Base-by-base conservation (phyloP, 176 grass and related monocot species). In the Bonia amplexicaulis region DNA sequence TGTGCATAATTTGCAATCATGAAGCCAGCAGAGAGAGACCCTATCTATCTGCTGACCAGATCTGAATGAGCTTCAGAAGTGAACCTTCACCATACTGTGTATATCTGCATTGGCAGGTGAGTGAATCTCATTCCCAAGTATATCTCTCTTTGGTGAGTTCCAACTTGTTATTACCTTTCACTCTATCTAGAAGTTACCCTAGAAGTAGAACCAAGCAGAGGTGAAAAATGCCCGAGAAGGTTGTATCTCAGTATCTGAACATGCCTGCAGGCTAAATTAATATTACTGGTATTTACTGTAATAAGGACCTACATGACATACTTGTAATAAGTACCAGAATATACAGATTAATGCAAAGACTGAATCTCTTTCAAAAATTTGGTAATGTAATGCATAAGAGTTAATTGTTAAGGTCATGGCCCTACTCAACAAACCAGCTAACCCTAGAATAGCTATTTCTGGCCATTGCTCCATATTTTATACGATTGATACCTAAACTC, bases 1-100 rank as follows among this genome's bases (percentile, higher is more conserved):
- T 68, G 22, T 77, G 83, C 76, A 88, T 60, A 66, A 62, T 86
- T 86, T 86, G 79, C 73, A 82, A 86, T 77, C 88, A 71, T 86
- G 63, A 81, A 77, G 57, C 53, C 71, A 70, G 52, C 77, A 77
- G 14, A 66, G 26, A 22, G 40, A 67, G 17, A 9, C 25, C 48
- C 69, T 26, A 73, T 47, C 54, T 71, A 80, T 89, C 23, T 47
- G 31, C 59, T 60, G 59, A 45, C 20, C 45, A 71, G 71, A 76
- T 80, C 88, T 85, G 70, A 81, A 51, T 31, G 31, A 54, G 45
- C 25, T 83, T 61, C 63, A 46, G 74, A 64, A 45, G 48, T 71
- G 77, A 81, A 70, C 17, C 64, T 81, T 77, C 88, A 82, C 44
- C 73, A 42, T 17, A 61, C 77, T 81, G 44, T 75, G 31, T 9